Evolutionary conservation across 225 moss, liverwort and hornwort species (phyloP).

Genomic region (Ulota crispa): DNA sequence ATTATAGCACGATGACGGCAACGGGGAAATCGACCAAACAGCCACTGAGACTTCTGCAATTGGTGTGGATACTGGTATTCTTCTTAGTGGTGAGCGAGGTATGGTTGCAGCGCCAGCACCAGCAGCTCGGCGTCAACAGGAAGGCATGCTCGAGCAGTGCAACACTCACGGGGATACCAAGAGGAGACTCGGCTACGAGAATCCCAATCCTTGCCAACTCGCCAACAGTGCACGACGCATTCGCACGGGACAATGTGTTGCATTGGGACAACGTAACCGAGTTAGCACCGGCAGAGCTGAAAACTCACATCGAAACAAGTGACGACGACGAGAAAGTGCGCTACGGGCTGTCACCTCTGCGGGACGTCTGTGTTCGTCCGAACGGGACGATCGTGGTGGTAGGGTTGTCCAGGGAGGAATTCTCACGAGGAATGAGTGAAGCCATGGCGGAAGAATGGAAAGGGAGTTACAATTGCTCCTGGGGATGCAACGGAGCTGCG

Average conservation of each 20-base stretch:
- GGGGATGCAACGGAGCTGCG: slow-evolving; percentile 52
- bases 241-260: slow-evolving; percentile 28
- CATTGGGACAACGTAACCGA: slow-evolving; percentile 52
- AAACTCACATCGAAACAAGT: slow-evolving; percentile 50
- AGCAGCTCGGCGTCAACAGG: slow-evolving; percentile 14
- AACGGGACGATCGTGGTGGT: slow-evolving; percentile 80
- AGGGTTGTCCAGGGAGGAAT: slow-evolving; percentile 51
- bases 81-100: slow-evolving; percentile 17
- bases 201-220: slow-evolving; percentile 19
- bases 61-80: slow-evolving; percentile 8
- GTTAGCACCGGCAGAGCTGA: slow-evolving; percentile 31
- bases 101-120: slow-evolving; percentile 21
- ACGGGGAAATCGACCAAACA: slow-evolving; percentile 15
- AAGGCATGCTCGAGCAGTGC: not conserved
- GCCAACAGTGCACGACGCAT: slow-evolving; percentile 71
- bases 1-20: slow-evolving; percentile 17
- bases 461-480: slow-evolving; percentile 63
- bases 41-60: not conserved
- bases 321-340: slow-evolving; percentile 19
- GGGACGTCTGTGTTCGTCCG: slow-evolving; percentile 73
- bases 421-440: slow-evolving; percentile 36
- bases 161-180: not conserved
- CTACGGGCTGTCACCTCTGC: slow-evolving; percentile 59
- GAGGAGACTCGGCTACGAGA: not conserved
- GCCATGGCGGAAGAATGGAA: slow-evolving; percentile 54